Conservation (phyloP, 2,329 filamentous ascomycete species). For the Zasmidium angulare region DNA sequence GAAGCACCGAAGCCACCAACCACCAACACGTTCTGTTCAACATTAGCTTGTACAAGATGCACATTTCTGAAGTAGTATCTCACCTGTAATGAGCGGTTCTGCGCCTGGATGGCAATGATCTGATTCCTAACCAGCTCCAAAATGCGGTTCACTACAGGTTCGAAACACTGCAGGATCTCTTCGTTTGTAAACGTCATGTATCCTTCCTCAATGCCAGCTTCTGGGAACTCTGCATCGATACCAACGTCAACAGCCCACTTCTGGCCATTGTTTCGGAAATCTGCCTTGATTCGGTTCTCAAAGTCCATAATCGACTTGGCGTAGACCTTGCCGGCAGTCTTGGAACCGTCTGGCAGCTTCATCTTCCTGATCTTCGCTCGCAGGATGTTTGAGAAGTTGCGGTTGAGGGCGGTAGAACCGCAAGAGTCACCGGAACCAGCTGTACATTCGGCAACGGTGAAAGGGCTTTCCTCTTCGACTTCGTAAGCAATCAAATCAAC, state of each 20-base stretch:
- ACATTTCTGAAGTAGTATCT: conserved; percentile 21
- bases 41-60: conserved; percentile 28
- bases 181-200: conserved; percentile 99
- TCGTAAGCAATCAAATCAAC: conserved; percentile 99
- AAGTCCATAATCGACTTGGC: conserved; percentile 99
- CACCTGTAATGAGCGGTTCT: conserved; percentile 85
- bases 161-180: conserved; percentile 97
- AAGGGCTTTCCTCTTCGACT: conserved; percentile 95
- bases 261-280: conserved; percentile 98
- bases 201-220: conserved; percentile 95
- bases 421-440: conserved; percentile 96
- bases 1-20: conserved; percentile 98
- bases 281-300: conserved; percentile 98
- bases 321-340: conserved; percentile 96
- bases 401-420: conserved; percentile 95
- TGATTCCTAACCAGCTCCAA: conserved; percentile 95
- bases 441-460: conserved; percentile 95
- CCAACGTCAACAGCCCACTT: conserved; percentile 98
- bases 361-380: conserved; percentile 98
- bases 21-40: conserved; percentile 76
- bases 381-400: conserved; percentile 97
- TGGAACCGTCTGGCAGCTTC: conserved; percentile 95
- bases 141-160: conserved; percentile 96
- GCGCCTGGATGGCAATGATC: conserved; percentile 97
- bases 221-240: conserved; percentile 96